Evolutionary conservation across 257 asterid genomes (phyloP).

Genomic region (Hygrophila difformis): DNA sequence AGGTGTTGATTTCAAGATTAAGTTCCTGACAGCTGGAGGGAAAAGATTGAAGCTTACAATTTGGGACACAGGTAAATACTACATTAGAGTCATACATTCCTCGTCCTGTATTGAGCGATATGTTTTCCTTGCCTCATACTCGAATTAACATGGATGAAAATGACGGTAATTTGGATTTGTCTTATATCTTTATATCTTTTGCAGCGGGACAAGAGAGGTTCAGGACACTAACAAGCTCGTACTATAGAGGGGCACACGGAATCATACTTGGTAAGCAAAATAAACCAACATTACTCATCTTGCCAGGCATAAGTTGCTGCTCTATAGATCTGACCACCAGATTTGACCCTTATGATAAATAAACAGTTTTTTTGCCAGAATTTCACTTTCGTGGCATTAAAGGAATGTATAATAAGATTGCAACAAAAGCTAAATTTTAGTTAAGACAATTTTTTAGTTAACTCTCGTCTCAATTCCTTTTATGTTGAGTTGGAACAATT

Average conservation of each 20-base stretch:
- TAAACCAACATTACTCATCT: neutral
- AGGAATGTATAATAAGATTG: no score
- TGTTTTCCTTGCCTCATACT: neutral
- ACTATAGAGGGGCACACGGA: slow-evolving; percentile 50
- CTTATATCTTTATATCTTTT: slow-evolving; percentile 15
- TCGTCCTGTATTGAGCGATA: no score
- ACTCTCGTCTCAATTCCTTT: no score
- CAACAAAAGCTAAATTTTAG: no score
- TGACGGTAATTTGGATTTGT: slow-evolving; percentile 3
- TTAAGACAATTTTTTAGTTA: no score
- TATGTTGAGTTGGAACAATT: no score
- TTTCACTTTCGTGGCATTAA: no score
- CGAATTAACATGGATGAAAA: slow-evolving; percentile 1
- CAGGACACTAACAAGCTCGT: slow-evolving; percentile 51
- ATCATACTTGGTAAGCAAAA: slow-evolving; percentile 59
- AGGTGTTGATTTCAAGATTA: slow-evolving; percentile 95
- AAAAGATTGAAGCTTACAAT: slow-evolving; percentile 84
- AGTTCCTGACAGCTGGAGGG: slow-evolving; percentile 69
- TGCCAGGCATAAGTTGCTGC: neutral
- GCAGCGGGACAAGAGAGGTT: no score
- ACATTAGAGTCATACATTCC: no score
- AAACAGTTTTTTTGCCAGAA: no score
- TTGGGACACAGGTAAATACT: slow-evolving; percentile 93
- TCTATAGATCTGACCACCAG: no score
- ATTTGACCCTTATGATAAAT: no score